These are phyloP conservation scores for Mycena haematopus DNA, from an alignment of 768 basidiomycete genomes.

Conservation along the genomic window DNA sequence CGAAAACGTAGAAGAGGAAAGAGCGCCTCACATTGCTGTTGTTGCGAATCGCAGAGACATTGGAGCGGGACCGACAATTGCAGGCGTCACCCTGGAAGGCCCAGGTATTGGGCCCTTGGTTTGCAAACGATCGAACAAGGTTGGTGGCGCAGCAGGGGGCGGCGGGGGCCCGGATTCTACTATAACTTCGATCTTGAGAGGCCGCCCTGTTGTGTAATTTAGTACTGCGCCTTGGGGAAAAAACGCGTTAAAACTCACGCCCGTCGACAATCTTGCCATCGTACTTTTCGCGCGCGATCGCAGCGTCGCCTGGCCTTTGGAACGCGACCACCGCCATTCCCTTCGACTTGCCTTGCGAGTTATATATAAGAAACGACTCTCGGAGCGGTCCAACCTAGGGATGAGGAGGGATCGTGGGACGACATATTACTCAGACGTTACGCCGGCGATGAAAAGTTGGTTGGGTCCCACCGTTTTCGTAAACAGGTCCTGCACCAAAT, in stretches of 20 bases:
- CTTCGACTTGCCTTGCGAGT: constrained; percentile 75
- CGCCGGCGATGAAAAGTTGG: too few species aligned
- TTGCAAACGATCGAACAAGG: constrained; percentile 25
- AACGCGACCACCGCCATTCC: constrained; percentile 83
- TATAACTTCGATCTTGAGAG: constrained; percentile 71
- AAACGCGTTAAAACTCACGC: constrained; percentile 43
- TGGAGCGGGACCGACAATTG: constrained; percentile 4
- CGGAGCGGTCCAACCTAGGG: constrained; percentile 65
- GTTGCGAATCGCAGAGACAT: constrained; percentile 20
- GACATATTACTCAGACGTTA: too few species aligned
- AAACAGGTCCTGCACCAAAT: constrained; percentile 64
- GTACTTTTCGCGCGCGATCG: constrained; percentile 68
- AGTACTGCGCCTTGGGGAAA: not conserved
- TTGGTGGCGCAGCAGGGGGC: constrained; percentile 20
- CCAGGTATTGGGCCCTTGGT: constrained; percentile 18
- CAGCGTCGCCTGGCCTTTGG: constrained; percentile 67
- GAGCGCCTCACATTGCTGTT: constrained; percentile 29
- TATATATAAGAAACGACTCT: constrained; percentile 76
- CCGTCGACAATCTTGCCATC: constrained; percentile 79
- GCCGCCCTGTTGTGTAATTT: constrained; percentile 53
- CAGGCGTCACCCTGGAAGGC: constrained; percentile 6
- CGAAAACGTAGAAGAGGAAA: not conserved
- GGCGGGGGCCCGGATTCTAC: constrained; percentile 43
- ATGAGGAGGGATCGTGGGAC: too few species aligned
- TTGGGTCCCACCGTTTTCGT: constrained; percentile 74